A percentile compares a stretch with the other conserved stretches of the same genome.
phyloP scores from a whole-genome alignment of 257 asterid genomes.

The Oldenlandia corymbosa region DNA sequence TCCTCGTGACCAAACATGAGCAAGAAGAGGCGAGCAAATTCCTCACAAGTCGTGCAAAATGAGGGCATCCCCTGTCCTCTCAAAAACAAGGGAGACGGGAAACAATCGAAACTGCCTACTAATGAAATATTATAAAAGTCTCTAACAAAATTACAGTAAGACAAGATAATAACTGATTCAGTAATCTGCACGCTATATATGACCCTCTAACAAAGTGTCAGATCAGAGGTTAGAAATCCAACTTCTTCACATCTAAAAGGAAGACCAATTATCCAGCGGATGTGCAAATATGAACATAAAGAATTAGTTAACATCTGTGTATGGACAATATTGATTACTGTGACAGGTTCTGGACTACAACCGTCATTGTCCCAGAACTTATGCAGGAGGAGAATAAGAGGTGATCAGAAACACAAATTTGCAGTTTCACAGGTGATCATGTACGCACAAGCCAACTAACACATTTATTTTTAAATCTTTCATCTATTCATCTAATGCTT shows the following conservation, averaged over 20 bases:
- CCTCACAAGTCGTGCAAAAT: not conserved
- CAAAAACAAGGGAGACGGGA: not conserved
- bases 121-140: not conserved
- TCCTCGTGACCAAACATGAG: not conserved
- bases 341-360: not conserved
- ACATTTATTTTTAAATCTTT: not conserved
- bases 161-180: not conserved
- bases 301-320: not conserved
- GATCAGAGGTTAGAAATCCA: not conserved
- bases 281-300: not conserved
- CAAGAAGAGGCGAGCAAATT: not conserved
- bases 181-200: not conserved
- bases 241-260: not conserved
- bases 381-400: not conserved
- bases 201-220: not conserved
- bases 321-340: not conserved
- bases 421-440: not conserved
- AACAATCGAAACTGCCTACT: not conserved
- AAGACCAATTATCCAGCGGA: not conserved
- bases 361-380: not conserved
- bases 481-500: constrained; percentile 1
- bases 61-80: not conserved
- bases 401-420: not conserved
- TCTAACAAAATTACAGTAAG: not conserved
- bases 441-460: not conserved